phyloP scores from a whole-genome alignment of 192 early-diverging fungal species.

The Umbelopsis ramanniana region DNA sequence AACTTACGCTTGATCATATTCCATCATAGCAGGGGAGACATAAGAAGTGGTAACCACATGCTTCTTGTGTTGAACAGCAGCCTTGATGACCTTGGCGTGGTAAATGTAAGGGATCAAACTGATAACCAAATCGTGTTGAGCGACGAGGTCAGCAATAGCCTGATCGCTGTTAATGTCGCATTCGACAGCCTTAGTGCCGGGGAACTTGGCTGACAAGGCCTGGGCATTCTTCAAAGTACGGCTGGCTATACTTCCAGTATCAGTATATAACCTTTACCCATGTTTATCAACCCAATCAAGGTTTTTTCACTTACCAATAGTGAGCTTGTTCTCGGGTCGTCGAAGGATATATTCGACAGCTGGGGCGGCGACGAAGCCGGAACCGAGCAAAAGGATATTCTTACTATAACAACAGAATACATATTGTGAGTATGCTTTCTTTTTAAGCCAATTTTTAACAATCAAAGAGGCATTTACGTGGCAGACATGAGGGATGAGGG shows the following conservation, averaged over 20 bases:
- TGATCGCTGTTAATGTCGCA: conserved; percentile 82
- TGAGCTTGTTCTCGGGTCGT: conserved; percentile 85
- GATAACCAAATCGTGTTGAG: conserved; percentile 90
- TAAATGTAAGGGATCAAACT: conserved; percentile 90
- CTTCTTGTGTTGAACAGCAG: conserved; percentile 90
- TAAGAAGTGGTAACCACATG: conserved; percentile 97
- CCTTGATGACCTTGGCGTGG: conserved; percentile 89
- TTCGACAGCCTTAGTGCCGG: conserved; percentile 64
- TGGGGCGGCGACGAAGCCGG: conserved; percentile 97
- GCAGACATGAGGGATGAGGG: conserved; percentile 19
- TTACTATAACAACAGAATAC: conserved; percentile 39
- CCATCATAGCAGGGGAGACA: conserved; percentile 94
- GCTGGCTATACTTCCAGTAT: conserved; percentile 58
- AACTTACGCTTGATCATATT: conserved; percentile 79
- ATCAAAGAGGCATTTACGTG: neutral
- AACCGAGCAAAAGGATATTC: conserved; percentile 94
- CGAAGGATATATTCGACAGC: conserved; percentile 92
- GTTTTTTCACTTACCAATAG: conserved; percentile 61
- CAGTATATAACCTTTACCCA: neutral
- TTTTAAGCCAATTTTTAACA: neutral
- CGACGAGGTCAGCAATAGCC: conserved; percentile 73
- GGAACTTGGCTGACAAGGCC: conserved; percentile 66
- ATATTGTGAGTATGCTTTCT: neutral
- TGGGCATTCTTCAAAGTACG: conserved; percentile 76
- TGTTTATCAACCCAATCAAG: conserved; percentile 1